Conservation (phyloP, 345 rosid species). For the Corchorus capsularis region DNA sequence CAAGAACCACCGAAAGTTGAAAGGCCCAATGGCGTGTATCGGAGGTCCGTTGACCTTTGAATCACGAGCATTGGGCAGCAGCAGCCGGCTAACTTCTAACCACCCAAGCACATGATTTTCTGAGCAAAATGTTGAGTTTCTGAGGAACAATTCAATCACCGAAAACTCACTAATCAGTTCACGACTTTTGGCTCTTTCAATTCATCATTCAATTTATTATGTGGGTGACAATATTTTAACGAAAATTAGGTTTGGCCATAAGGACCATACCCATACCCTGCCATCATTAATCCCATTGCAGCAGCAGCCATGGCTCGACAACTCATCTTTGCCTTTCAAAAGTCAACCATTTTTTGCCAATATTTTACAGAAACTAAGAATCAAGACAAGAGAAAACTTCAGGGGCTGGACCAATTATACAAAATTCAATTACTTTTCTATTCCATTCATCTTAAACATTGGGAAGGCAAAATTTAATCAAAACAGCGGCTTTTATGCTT, state of each 20-base stretch:
- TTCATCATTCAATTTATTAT: background rate
- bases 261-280: background rate
- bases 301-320: background rate
- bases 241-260: background rate
- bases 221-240: background rate
- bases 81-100: too few species aligned
- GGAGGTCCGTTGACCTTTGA: too few species aligned
- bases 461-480: background rate
- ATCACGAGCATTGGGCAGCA: too few species aligned
- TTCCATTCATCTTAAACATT: background rate
- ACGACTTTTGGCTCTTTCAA: background rate
- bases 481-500: background rate
- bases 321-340: background rate
- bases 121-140: too few species aligned
- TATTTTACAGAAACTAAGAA: background rate
- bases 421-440: background rate
- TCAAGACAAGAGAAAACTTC: background rate
- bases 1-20: too few species aligned
- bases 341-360: background rate
- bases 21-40: too few species aligned
- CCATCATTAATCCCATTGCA: background rate
- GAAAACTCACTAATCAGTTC: background rate
- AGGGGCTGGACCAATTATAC: background rate
- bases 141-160: background rate
- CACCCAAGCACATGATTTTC: background rate